Evolutionary conservation across 1,284 basidiomycete species (phyloP).

Genomic region (Apiotrichum sp.): DNA sequence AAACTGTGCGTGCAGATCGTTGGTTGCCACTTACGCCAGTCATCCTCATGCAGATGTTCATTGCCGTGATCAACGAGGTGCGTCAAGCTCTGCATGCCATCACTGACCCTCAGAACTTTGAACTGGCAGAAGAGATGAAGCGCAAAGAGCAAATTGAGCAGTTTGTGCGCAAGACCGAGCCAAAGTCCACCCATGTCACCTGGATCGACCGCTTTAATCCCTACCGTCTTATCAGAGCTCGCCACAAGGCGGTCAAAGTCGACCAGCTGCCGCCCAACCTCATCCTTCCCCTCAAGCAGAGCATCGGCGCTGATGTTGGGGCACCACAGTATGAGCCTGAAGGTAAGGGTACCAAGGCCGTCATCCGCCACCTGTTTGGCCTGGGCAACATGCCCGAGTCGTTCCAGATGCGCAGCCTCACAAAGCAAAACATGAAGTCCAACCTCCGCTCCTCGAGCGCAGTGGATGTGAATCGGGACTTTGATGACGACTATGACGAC

Average conservation of each 20-base stretch:
- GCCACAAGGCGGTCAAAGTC: conserved; percentile 66
- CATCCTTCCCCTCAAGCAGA: conserved; percentile 68
- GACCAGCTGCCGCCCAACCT: conserved; percentile 65
- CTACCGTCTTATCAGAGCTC: conserved; percentile 71
- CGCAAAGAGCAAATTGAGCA: conserved; percentile 68
- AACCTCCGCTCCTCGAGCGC: neutral
- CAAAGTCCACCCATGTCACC: conserved; percentile 48
- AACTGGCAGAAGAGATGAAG: conserved; percentile 86
- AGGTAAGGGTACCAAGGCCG: conserved; percentile 17
- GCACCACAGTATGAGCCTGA: conserved; percentile 1
- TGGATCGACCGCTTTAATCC: conserved; percentile 82
- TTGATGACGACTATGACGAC: conserved; percentile 27
- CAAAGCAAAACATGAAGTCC: neutral
- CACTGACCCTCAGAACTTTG: conserved; percentile 62
- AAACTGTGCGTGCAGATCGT: conserved; percentile 60
- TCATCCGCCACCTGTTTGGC: conserved; percentile 30
- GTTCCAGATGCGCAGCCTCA: conserved; percentile 1
- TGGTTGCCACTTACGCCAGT: conserved; percentile 52
- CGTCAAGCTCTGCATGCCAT: conserved; percentile 3
- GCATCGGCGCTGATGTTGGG: conserved; percentile 59
- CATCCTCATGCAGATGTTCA: conserved; percentile 95
- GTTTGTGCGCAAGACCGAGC: conserved; percentile 50
- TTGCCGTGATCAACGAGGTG: conserved; percentile 91
- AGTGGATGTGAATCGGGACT: neutral
- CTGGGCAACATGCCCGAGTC: conserved; percentile 12